These are phyloP conservation scores for Pseudocercospora fuligena DNA, from an alignment of 2,329 filamentous ascomycete genomes.

Conservation along the genomic window DNA sequence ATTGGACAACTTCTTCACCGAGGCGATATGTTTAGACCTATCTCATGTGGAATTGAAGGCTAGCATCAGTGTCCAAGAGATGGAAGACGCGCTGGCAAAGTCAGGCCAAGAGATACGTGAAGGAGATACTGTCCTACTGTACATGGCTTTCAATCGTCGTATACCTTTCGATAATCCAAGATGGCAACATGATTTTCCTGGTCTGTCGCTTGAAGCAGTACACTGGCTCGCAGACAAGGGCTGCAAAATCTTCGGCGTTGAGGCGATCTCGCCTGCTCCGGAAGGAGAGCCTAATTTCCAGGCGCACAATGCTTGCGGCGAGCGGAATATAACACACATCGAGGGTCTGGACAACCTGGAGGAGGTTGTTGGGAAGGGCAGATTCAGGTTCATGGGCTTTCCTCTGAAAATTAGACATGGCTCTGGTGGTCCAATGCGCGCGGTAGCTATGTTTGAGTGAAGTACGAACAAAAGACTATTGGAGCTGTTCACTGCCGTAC, in stretches of 20 bases:
- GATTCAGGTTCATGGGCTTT: slow-evolving; percentile 35
- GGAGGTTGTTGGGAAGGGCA: slow-evolving; percentile 32
- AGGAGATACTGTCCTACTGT: slow-evolving; percentile 34
- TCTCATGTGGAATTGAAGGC: slow-evolving; percentile 35
- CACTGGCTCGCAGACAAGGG: slow-evolving; percentile 37
- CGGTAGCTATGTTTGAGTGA: slow-evolving; percentile 33
- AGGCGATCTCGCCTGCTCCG: slow-evolving; percentile 35
- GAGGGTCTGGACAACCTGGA: slow-evolving; percentile 36
- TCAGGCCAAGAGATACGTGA: slow-evolving; percentile 33
- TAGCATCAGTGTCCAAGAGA: slow-evolving; percentile 30
- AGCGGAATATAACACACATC: slow-evolving; percentile 36
- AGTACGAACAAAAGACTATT: neutral
- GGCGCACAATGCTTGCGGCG: slow-evolving; percentile 36
- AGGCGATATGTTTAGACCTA: slow-evolving; percentile 36
- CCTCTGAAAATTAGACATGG: slow-evolving; percentile 35
- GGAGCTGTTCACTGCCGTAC: neutral
- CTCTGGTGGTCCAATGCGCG: slow-evolving; percentile 37
- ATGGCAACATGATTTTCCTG: slow-evolving; percentile 38
- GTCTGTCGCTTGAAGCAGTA: slow-evolving; percentile 32
- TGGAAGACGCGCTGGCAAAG: slow-evolving; percentile 31
- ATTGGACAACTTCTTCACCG: slow-evolving; percentile 36
- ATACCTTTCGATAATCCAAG: slow-evolving; percentile 33
- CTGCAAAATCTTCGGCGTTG: slow-evolving; percentile 37
- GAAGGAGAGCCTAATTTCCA: slow-evolving; percentile 37
- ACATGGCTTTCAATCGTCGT: slow-evolving; percentile 36